Conservation (phyloP, 108 stramenopile species). For the Pseudonitzschia delicatissima region DNA sequence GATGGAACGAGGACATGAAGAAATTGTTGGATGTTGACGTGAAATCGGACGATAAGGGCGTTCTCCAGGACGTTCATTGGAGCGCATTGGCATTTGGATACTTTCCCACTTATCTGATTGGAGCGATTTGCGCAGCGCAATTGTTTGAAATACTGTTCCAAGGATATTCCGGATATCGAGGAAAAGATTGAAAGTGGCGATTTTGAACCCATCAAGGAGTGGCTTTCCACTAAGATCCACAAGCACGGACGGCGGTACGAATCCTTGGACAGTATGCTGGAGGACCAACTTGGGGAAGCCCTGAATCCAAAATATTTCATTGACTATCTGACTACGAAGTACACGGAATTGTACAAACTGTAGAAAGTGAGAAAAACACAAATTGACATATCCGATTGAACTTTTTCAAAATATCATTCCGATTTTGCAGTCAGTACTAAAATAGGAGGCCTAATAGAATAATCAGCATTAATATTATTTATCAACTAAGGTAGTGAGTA, state of each 20-base stretch:
- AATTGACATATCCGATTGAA: too few species aligned
- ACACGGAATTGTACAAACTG: slow-evolving; percentile 66
- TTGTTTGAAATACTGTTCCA: slow-evolving; percentile 59
- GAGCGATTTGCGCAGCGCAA: slow-evolving; percentile 86
- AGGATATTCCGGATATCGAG: slow-evolving; percentile 69
- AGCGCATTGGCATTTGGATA: slow-evolving; percentile 77
- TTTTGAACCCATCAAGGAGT: slow-evolving; percentile 66
- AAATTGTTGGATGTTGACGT: slow-evolving; percentile 70
- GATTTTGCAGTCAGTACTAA: too few species aligned
- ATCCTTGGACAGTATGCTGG: slow-evolving; percentile 65
- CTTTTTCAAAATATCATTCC: too few species aligned
- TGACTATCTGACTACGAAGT: slow-evolving; percentile 79
- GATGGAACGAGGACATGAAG: slow-evolving; percentile 85
- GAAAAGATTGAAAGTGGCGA: slow-evolving; percentile 67
- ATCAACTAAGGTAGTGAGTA: too few species aligned
- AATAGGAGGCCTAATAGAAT: too few species aligned
- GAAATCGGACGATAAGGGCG: slow-evolving; percentile 73
- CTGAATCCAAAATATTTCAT: slow-evolving; percentile 79
- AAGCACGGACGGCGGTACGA: slow-evolving; percentile 66
- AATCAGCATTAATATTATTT: too few species aligned
- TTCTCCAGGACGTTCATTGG: slow-evolving; percentile 92
- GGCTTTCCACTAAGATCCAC: slow-evolving; percentile 83
- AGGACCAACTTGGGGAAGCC: slow-evolving; percentile 70
- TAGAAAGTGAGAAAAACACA: not conserved
- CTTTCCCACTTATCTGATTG: slow-evolving; percentile 92